phyloP scores from a whole-genome alignment of 768 basidiomycete genomes.

The Rhodosporidiobolus odoratus region DNA sequence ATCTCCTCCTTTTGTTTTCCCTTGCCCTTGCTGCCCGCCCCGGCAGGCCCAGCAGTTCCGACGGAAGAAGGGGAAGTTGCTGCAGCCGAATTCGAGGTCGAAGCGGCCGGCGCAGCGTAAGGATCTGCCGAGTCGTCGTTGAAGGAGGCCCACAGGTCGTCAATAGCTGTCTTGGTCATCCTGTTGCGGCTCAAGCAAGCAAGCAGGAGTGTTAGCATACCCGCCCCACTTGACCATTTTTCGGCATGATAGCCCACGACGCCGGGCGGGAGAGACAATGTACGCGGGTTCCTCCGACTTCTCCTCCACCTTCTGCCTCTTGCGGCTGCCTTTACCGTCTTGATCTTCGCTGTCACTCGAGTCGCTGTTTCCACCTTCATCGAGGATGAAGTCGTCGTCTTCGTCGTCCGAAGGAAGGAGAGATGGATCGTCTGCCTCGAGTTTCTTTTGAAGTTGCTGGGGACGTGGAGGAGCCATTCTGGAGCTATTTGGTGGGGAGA shows the following conservation, averaged over 20 bases:
- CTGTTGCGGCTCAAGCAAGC: conserved; percentile 10
- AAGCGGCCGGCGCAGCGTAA: neutral
- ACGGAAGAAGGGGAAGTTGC: neutral
- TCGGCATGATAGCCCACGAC: neutral
- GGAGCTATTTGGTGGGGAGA: neutral
- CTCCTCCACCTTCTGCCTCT: conserved; percentile 6
- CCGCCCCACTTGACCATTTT: conserved; percentile 1
- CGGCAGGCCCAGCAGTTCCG: neutral
- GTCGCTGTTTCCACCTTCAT: neutral
- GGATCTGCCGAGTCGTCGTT: conserved; percentile 19
- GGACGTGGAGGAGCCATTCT: conserved; percentile 23
- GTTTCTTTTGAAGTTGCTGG: neutral
- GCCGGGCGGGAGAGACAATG: neutral
- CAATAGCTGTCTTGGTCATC: conserved; percentile 26
- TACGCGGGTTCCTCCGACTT: conserved; percentile 2
- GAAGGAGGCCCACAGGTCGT: conserved; percentile 40
- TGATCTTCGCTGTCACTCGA: conserved; percentile 16
- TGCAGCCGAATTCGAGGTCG: conserved; percentile 10
- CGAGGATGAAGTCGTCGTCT: conserved; percentile 24
- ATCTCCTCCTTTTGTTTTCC: conserved; percentile 41
- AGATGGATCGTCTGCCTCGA: conserved; percentile 10
- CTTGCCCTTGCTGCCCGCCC: conserved; percentile 11
- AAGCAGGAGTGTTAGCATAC: no score
- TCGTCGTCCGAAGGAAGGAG: conserved; percentile 33
- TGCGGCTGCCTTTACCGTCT: neutral